Percentiles rank a stretch among this genome's conserved stretches.
phyloP scores from a whole-genome alignment of 2,329 filamentous ascomycete genomes.

The Talaromyces amestolkiae region DNA sequence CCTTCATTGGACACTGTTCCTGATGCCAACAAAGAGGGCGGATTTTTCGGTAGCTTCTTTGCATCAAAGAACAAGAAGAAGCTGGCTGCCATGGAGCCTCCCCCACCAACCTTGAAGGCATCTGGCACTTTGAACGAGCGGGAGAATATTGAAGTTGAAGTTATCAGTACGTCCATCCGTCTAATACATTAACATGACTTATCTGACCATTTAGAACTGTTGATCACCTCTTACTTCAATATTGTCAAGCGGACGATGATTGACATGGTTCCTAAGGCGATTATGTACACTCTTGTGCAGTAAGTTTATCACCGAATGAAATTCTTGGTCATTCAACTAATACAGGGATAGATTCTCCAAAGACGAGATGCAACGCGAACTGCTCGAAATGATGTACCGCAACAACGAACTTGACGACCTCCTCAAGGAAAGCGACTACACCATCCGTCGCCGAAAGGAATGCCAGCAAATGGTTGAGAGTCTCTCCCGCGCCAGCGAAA shows the following conservation, averaged over 20 bases:
- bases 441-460: slow-evolving; percentile 88
- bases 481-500: slow-evolving; percentile 83
- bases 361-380: slow-evolving; percentile 96
- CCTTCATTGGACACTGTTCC: slow-evolving; percentile 65
- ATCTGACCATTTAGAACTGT: slow-evolving; percentile 62
- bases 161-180: slow-evolving; percentile 74
- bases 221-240: slow-evolving; percentile 96
- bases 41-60: slow-evolving; percentile 98
- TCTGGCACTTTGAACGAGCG: slow-evolving; percentile 91
- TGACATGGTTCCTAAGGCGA: slow-evolving; percentile 98
- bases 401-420: slow-evolving; percentile 86
- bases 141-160: slow-evolving; percentile 92
- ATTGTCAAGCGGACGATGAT: slow-evolving; percentile 99
- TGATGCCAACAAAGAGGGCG: slow-evolving; percentile 38
- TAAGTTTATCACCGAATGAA: slow-evolving; percentile 53
- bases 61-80: slow-evolving; percentile 99
- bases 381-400: slow-evolving; percentile 97
- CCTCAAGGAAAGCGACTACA: slow-evolving; percentile 98
- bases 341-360: slow-evolving; percentile 66
- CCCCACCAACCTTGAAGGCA: slow-evolving; percentile 88
- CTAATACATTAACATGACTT: background rate
- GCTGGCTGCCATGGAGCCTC: slow-evolving; percentile 98
- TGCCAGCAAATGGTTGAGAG: slow-evolving; percentile 99
- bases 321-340: slow-evolving; percentile 10
- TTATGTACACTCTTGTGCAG: slow-evolving; percentile 96